Evolutionary conservation across 2,329 filamentous ascomycete species (phyloP), one percentile per base, ranked within the genome.

Genomic region (Calonectria pseudoturangicola): DNA sequence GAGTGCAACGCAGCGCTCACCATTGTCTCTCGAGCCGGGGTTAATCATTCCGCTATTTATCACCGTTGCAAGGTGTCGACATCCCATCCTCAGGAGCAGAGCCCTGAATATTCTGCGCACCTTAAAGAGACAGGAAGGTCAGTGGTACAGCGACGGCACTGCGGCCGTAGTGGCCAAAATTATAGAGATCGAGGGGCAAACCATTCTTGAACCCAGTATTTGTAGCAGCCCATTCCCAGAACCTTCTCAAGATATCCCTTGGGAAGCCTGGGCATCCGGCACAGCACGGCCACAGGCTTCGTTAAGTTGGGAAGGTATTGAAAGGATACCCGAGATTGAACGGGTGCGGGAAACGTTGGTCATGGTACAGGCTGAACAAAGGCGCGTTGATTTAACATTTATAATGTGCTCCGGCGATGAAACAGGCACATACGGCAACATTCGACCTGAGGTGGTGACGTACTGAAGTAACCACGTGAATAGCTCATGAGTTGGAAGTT

Each of bases 1-100:
- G 21, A 72, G 27, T 28, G 73, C 10, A 16, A 77, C 66, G 15
- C 62, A 60, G 3, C 75, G 76, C 8, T 77, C 78, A 2, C 74
- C 76, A 2, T 41, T 84, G 0, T 82, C 82, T 1, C 73, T 84
- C 1, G 83, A 84, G 60, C 81, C 81, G 10, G 82, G 82, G 0
- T 50, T 84, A 15, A 79, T 82, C 4, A 76, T 83, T 13, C 80
- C 81, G 0, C 69, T 81, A 2, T 84, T 80, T 68, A 48, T 82
- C 45, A 70, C 74, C 1, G 71, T 69, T 0, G 76, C 78, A 5
- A 77, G 81, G 2, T 84, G 83, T 21, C 79, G 83, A 0, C 83
- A 84, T 68, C 80, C 82, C 0, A 63, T 76, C 30, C 56, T 83
- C 0, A 77, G 83, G 2, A 75, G 81, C 16, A 73, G 79, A 4